Evolutionary conservation across 2,329 filamentous ascomycete genomes (phyloP), one percentile per base, ranked within the genome.

Genomic region (Pezicula carpinea): DNA sequence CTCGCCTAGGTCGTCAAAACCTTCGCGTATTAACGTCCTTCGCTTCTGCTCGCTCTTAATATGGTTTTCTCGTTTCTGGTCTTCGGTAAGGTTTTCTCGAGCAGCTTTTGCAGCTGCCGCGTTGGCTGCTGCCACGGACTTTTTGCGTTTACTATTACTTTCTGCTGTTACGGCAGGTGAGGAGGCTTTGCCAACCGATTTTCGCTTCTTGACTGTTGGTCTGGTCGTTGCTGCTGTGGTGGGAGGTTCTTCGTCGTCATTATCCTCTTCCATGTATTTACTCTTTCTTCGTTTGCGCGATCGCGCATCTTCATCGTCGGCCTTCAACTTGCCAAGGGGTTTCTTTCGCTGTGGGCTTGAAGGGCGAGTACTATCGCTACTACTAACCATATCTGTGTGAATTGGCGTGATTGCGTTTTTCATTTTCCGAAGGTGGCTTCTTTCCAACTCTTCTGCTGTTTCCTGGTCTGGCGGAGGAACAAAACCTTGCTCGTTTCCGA

Each of bases 1-100:
- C 22, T 81, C 75, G 53, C 80, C 80, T n/a, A 95, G 69, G 48
- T 92, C 86, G 36, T 90, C 85, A 57, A 92, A 95, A 0, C 88
- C 88, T 54, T 87, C 79, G 61, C 89, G 86, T 58, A 87, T 87
- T 38, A 90, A 72, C 21, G 88, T 89, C 40, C 89, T 77, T 29
- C 90, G 79, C 66, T 93, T 95, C 68, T 95, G 88, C 63, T 95
- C 89, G 44, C 89, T 93, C 44, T 83, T 76, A 54, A 95, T 93
- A 61, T 95, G 89, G 56, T 96, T 95, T 59, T 83, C 84, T 39
- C 88, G 76, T 66, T 92, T 93, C 66, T 93, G 86, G 50, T 86
- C 83, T 55, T 92, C 87, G 0, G 82, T 80, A 4, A 93, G 64
- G 53, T 84, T 84, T 58, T 84, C 78, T 21, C 85, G 69, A 3